Evolutionary conservation across 1,284 basidiomycete species (phyloP).

Genomic region (Hypsizygus ulmarius): DNA sequence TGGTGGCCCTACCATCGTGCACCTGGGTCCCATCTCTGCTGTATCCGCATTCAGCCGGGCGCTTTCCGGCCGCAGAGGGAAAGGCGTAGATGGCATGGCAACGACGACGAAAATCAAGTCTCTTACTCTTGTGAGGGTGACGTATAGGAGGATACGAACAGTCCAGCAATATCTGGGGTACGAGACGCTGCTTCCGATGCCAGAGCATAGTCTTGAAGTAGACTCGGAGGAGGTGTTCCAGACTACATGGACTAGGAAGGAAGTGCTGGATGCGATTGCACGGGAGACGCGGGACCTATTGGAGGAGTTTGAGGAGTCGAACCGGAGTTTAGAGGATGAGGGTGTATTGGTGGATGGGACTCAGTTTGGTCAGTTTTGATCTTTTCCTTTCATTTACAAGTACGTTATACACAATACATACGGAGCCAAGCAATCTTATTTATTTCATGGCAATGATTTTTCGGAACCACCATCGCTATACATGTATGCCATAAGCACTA

Average conservation of each 20-base stretch:
- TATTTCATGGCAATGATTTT: not conserved
- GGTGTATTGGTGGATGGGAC: slow-evolving; percentile 25
- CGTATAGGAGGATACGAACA: slow-evolving; percentile 56
- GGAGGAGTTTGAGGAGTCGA: slow-evolving; percentile 53
- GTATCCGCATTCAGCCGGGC: slow-evolving; percentile 37
- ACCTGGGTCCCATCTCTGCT: slow-evolving; percentile 54
- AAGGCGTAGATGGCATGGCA: slow-evolving; percentile 24
- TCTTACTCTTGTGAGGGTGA: slow-evolving; percentile 46
- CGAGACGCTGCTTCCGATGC: slow-evolving; percentile 48
- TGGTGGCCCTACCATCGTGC: slow-evolving; percentile 51
- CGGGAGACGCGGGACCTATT: slow-evolving; percentile 54
- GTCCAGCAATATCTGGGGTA: slow-evolving; percentile 66
- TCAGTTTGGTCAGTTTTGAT: not conserved
- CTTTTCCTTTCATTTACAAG: not conserved
- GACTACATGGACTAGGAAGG: slow-evolving; percentile 52
- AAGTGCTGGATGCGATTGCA: slow-evolving; percentile 50
- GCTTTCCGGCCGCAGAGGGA: slow-evolving; percentile 30
- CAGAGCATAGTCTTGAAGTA: slow-evolving; percentile 27
- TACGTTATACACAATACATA: not conserved
- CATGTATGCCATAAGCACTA: slow-evolving; percentile 2
- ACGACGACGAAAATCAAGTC: slow-evolving; percentile 46
- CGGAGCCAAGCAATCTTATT: not conserved
- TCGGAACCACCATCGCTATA: not conserved
- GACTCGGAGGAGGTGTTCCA: slow-evolving; percentile 31
- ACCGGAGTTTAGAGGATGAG: slow-evolving; percentile 26